Evolutionary conservation across 768 basidiomycete species (phyloP), one percentile per base, ranked within the genome.

Genomic region (Suillus plorans): DNA sequence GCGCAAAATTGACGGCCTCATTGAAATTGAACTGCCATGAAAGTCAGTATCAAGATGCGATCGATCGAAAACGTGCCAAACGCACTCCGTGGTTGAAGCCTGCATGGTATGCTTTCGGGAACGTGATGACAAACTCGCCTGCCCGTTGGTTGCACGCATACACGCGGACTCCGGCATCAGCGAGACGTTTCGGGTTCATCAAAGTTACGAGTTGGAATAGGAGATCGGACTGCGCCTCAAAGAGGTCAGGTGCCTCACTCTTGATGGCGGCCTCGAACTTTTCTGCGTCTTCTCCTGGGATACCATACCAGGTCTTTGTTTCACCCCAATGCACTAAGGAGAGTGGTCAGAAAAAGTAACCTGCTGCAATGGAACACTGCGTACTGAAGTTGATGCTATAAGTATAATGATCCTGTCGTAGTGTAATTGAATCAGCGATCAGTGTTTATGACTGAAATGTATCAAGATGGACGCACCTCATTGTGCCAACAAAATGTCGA

Each of bases 401-500:
- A 13, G 97, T 98, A 76, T 97, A 97, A 78, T 99, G 97, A 78
- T 99, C 97, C 89, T 97, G 73, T 14, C 61, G 63, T 57, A 62
- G 68, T 61, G 63, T 57, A 62, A 66, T 58, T 64, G 66, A 64
- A 66, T 75, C 36, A 66, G 64, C 63, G 64, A 66, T 76, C 31
- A 67, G 64, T 63, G 60, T 34, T 57, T 65, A 66, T 49, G 52
- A 63, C 65, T 66, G 64, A 66, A 63, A 71, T 61, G 65, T 52
- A 60, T 64, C 28, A 67, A 67, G 55, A 68, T 53, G 52, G 67
- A 71, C 81, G 63, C 70, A 92, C 92, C 86, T 95, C 96, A 72
- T 99, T 99, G 79, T 99, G 97, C 97, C 97, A 99, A 75, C 97
- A 99, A 77, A 99, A 99, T 3, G 97, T 97, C 16, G 96, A 97